These are phyloP conservation scores for Pterocarpus santalinus DNA, from an alignment of 306 rosid genomes.

Conservation along the genomic window DNA sequence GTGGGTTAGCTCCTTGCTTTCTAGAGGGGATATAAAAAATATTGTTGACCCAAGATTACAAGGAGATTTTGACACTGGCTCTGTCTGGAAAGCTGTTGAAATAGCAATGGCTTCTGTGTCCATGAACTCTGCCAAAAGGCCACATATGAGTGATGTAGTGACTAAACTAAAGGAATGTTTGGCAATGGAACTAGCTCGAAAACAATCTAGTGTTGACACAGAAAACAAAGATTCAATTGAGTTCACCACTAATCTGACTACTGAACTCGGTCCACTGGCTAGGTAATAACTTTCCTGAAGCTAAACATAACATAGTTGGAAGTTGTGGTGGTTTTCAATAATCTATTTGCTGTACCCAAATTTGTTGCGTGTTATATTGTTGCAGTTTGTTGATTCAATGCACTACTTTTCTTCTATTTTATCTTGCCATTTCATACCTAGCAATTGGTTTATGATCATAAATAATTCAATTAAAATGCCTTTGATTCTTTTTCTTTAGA, in stretches of 20 bases:
- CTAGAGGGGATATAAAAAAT: slow-evolving; percentile 48
- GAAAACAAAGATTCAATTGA: slow-evolving; percentile 9
- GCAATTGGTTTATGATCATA: too few relatives aligned
- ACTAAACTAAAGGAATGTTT: slow-evolving; percentile 52
- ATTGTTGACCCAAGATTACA: slow-evolving; percentile 57
- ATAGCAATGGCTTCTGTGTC: slow-evolving; percentile 61
- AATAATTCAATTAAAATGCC: too few relatives aligned
- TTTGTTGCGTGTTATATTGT: background rate
- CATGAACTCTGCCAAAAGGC: slow-evolving; percentile 48
- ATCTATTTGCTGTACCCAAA: slow-evolving; percentile 1
- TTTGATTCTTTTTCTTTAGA: too few relatives aligned
- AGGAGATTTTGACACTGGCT: slow-evolving; percentile 40
- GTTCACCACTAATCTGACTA: background rate
- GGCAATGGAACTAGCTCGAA: slow-evolving; percentile 30
- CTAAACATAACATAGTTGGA: background rate
- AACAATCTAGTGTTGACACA: background rate
- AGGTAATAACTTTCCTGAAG: slow-evolving; percentile 14
- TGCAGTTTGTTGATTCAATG: too few relatives aligned
- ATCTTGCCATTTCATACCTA: too few relatives aligned
- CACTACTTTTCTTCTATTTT: too few relatives aligned
- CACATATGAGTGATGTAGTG: slow-evolving; percentile 56
- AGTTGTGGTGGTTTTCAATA: slow-evolving; percentile 30
- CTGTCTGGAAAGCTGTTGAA: slow-evolving; percentile 60
- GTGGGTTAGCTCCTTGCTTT: slow-evolving; percentile 57
- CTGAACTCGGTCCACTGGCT: slow-evolving; percentile 18